These are phyloP conservation scores for Phytopythium vexans DNA, from an alignment of 352 stramenopile genomes.

Conservation along the genomic window DNA sequence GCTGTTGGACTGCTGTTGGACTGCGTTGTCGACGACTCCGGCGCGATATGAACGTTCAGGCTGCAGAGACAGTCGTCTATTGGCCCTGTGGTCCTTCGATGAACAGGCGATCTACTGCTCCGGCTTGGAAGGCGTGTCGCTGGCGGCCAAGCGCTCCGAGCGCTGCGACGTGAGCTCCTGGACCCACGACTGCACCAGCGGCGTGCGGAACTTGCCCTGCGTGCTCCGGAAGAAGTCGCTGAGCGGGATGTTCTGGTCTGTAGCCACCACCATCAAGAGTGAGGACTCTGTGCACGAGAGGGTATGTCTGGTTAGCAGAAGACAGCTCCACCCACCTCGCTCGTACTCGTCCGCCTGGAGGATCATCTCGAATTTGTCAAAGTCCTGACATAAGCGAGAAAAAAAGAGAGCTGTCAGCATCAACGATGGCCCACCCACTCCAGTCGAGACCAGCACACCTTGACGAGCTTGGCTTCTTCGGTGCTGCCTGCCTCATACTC, in stretches of 20 bases:
- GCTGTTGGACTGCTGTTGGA: too few species aligned
- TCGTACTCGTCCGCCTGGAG: conserved; percentile 94
- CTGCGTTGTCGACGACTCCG: too few species aligned
- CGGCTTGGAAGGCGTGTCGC: conserved; percentile 1
- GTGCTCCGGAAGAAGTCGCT: conserved; percentile 83
- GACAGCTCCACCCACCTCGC: conserved; percentile 36
- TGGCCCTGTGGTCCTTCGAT: too few species aligned
- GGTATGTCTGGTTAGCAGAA: conserved; percentile 15
- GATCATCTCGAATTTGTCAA: conserved; percentile 96
- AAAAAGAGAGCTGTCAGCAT: conserved; percentile 7
- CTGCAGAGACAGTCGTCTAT: too few species aligned
- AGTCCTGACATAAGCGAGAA: conserved; percentile 45
- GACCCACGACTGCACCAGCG: conserved; percentile 77
- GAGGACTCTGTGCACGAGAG: not conserved
- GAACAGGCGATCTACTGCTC: not conserved
- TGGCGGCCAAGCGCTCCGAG: not conserved
- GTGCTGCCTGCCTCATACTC: conserved; percentile 86
- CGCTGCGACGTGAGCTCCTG: conserved; percentile 60
- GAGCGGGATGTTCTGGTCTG: conserved; percentile 55
- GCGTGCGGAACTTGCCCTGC: conserved; percentile 79
- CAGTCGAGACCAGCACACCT: conserved; percentile 25
- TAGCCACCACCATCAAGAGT: not conserved
- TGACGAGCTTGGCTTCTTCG: conserved; percentile 87
- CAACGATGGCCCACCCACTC: not conserved
- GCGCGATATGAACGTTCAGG: too few species aligned